Percentiles rank a stretch among this genome's conserved stretches.
Conservation (phyloP, 2,329 filamentous ascomycete species). For the Dryadomyces quercivorus region DNA sequence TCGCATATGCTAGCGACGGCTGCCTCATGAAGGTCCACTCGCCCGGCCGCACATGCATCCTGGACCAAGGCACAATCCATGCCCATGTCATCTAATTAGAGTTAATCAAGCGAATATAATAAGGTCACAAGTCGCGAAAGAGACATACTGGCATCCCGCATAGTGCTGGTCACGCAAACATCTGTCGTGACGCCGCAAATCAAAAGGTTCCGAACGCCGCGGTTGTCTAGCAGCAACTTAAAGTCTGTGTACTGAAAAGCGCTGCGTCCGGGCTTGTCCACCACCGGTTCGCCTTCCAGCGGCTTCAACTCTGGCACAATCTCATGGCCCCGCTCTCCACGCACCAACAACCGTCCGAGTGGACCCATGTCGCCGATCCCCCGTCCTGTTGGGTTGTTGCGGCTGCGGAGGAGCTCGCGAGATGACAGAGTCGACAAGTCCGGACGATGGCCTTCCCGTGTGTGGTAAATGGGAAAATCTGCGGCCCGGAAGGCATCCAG, state of each 20-base stretch:
- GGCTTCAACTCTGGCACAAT: slow-evolving; percentile 6
- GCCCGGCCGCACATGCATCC: slow-evolving; percentile 5
- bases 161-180: slow-evolving; percentile 5
- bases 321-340: slow-evolving; percentile 7
- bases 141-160: slow-evolving; percentile 8
- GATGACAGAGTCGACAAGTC: slow-evolving; percentile 6
- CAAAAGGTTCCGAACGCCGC: slow-evolving; percentile 4
- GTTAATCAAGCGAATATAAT: too few species aligned
- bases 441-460: slow-evolving; percentile 8
- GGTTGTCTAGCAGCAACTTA: slow-evolving; percentile 5
- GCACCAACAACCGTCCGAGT: slow-evolving; percentile 6
- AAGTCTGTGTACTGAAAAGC: slow-evolving; percentile 7
- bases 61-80: slow-evolving; percentile 7
- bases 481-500: slow-evolving; percentile 1
- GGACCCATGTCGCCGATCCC: slow-evolving; percentile 8
- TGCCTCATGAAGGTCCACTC: slow-evolving; percentile 5
- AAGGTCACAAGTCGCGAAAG: neutral
- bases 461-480: slow-evolving; percentile 7
- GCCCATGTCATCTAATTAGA: slow-evolving; percentile 5
- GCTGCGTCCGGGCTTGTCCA: slow-evolving; percentile 8
- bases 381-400: slow-evolving; percentile 3
- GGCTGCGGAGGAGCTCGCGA: slow-evolving; percentile 3
- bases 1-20: slow-evolving; percentile 5
- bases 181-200: slow-evolving; percentile 9
- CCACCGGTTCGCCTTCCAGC: slow-evolving; percentile 1